Base-by-base conservation (phyloP, 371 early-diverging fungal genomes). In the Fennellomyces sp. region DNA sequence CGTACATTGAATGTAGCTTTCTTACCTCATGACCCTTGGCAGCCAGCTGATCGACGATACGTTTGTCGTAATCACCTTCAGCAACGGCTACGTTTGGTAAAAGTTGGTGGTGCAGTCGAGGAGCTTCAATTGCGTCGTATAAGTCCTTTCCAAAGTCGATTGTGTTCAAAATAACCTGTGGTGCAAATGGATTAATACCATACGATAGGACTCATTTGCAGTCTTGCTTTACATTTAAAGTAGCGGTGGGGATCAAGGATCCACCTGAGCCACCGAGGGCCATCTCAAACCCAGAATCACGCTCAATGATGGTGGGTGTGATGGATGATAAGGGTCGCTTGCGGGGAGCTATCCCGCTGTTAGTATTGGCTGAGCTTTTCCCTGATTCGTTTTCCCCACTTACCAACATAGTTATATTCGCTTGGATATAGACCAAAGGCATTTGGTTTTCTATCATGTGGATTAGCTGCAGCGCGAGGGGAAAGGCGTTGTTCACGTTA, bases 231-330 rank as follows among this genome's bases (percentile, higher is more conserved):
- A 91, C 91, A 65, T 91, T 86, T 1, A 94, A 58, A 0, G 93
- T 90, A 6, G 94, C 77, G 0, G 97, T 97, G 10, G 93, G 86
- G 59, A 99, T 99, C 61, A 91, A 75, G 42, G 94, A 90, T 13
- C 99, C 99, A 17, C 99, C 99, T 45, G 93, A 89, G 13, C 91
- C 99, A 5, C 99, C 99, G 11, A 92, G 58, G 1, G 92, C 87
- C 52, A 92, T 67, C 68, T 91, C 88, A 48, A 96, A 83, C 8
- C 75, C 58, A 15, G 86, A 82, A 54, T 92, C 80, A 4, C 75
- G 68, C 60, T 91, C 92, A 11, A 99, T 70, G 41, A 99, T 96
- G 0, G 88, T 78, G 0, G 99, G 99, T 0, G 91, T 86, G 27
- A 90, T 85, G 1, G 96, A 94, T 0, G 98, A 97, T 33, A 97